phyloP scores from a whole-genome alignment of 441 rosid genomes.

The Pelargonium myrrhifolium region DNA sequence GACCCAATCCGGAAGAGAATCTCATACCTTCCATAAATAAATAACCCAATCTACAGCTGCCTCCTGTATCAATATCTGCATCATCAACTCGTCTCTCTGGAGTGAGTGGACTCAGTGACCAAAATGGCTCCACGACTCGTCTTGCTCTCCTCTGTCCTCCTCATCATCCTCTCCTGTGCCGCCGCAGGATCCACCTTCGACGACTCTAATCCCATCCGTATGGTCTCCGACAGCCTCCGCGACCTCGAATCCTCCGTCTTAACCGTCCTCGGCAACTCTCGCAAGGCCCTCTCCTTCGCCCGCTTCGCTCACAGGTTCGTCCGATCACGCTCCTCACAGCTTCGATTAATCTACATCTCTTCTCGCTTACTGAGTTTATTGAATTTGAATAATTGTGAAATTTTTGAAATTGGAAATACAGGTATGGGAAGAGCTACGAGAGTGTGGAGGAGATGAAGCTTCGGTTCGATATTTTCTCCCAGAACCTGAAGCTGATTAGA shows the following conservation, averaged over 20 bases:
- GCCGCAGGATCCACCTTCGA: slow-evolving; percentile 37
- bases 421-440: slow-evolving; percentile 65
- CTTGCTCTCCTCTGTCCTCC: slow-evolving; percentile 16
- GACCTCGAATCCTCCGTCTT: slow-evolving; percentile 53
- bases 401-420: slow-evolving; percentile 13
- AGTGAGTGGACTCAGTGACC: not conserved
- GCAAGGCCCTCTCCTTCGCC: slow-evolving; percentile 60
- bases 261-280: slow-evolving; percentile 57
- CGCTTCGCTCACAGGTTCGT: slow-evolving; percentile 71
- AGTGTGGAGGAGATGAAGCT: slow-evolving; percentile 60
- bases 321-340: not conserved
- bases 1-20: not conserved
- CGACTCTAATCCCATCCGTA: slow-evolving; percentile 60
- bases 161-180: slow-evolving; percentile 22
- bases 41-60: not conserved
- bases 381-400: not conserved
- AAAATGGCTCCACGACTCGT: slow-evolving; percentile 26
- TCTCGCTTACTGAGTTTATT: not conserved
- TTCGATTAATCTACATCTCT: not conserved
- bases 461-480: slow-evolving; percentile 60
- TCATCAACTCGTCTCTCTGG: too few species aligned
- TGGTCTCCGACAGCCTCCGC: slow-evolving; percentile 55
- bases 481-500: slow-evolving; percentile 66
- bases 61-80: not conserved
- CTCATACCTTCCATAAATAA: not conserved